Evolutionary conservation across 768 basidiomycete genomes (phyloP), one percentile per base, ranked within the genome.

Genomic region (Serendipita sp.): DNA sequence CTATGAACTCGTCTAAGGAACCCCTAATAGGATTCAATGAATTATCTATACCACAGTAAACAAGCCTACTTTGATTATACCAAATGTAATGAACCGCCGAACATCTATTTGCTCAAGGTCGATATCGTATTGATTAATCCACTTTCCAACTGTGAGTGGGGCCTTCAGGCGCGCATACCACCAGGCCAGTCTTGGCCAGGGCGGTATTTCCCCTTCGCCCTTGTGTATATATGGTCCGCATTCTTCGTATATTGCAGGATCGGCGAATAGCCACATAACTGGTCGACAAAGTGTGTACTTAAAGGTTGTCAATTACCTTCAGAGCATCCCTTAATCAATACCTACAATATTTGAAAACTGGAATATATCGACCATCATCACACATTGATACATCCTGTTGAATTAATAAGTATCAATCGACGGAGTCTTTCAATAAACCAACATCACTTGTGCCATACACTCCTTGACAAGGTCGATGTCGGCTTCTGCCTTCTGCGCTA

Each of bases 281-380:
- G 85, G 86, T 69, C 88, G 89, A 63, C 88, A 83, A 32, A 93
- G 78, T 0, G 91, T 92, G 72, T 99, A 99, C 85, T 60, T n/a
- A 5, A 4, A 16, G 16, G 56, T 11, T 11, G 36, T 23, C n/a
- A 23, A 36, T n/a, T 28, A 32, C 16, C 56, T 36, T 8, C 10
- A n/a, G 28, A 10, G 4, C 4, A 4, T 38, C 56, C 16, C 10
- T n/a, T 23, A 60, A 36, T 38, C 13, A 34, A 10, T 28, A 60
- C 56, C 8, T 18, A 60, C 56, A 10, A 95, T 91, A 73, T 98
- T 98, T 15, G 92, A 92, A 73, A 88, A 95, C 73, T 96, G 94
- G 73, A 99, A 99, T 48, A 98, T 91, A 75, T 99, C 96, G 64
- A 94, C 84, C 67, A 85, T 88, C 88, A 98, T 92, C 68, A 96